These are phyloP conservation scores for Fistulinella prunicolor DNA, from an alignment of 768 basidiomycete species.

Conservation along the genomic window DNA sequence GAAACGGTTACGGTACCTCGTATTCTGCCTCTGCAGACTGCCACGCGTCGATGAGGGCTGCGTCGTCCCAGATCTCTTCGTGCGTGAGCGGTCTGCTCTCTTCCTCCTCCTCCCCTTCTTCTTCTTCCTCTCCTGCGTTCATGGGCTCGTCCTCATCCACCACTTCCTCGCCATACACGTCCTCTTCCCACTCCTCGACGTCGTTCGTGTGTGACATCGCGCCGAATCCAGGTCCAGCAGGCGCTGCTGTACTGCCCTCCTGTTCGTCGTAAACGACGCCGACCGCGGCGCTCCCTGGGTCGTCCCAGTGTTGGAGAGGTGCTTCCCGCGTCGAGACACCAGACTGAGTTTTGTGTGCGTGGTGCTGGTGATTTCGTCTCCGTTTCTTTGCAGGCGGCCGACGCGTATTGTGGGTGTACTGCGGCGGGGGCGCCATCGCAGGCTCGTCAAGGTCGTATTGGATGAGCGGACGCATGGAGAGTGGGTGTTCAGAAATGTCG, in stretches of 20 bases:
- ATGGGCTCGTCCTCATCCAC: slow-evolving; percentile 18
- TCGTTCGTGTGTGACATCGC: not conserved
- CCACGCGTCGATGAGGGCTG: slow-evolving; percentile 80
- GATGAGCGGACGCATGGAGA: slow-evolving; percentile 27
- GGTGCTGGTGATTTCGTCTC: slow-evolving; percentile 31
- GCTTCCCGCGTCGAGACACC: slow-evolving; percentile 5
- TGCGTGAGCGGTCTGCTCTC: slow-evolving; percentile 65
- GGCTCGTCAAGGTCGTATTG: slow-evolving; percentile 28
- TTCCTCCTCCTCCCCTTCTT: slow-evolving; percentile 40
- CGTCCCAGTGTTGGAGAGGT: slow-evolving; percentile 43
- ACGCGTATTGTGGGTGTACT: not conserved
- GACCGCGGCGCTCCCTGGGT: slow-evolving; percentile 29
- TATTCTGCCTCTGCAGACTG: slow-evolving; percentile 82
- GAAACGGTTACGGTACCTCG: slow-evolving; percentile 38
- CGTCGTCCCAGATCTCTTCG: slow-evolving; percentile 85
- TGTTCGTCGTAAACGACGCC: slow-evolving; percentile 34
- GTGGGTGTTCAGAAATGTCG: not conserved
- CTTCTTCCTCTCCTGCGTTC: slow-evolving; percentile 38
- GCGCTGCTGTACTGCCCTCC: not conserved
- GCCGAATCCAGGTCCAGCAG: not conserved
- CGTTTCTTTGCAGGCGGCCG: slow-evolving; percentile 54
- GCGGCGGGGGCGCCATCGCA: not conserved
- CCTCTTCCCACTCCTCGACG: too few species aligned
- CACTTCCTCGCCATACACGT: slow-evolving; percentile 18
- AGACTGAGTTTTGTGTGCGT: not conserved